Conservation (phyloP, 2,329 filamentous ascomycete genomes). For the Curvularia lunata region DNA sequence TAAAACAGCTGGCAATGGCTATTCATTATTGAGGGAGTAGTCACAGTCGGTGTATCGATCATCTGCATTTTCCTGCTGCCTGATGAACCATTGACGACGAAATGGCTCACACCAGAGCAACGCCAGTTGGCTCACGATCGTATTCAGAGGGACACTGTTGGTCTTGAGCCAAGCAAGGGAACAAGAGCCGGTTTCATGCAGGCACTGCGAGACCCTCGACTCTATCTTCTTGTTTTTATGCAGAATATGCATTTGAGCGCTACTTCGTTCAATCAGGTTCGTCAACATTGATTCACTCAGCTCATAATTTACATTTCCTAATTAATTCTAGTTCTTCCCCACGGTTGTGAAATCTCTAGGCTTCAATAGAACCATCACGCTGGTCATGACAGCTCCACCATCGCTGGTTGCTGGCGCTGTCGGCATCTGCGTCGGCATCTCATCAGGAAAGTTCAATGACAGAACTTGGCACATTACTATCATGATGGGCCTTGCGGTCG, state of each 20-base stretch:
- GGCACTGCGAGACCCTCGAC: conserved; percentile 58
- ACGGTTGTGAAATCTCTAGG: conserved; percentile 59
- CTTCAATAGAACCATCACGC: conserved; percentile 58
- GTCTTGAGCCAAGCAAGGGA: conserved; percentile 48
- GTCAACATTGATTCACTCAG: background rate
- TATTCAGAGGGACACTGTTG: conserved; percentile 53
- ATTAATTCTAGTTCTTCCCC: conserved; percentile 45
- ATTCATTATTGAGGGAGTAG: conserved; percentile 8
- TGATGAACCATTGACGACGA: conserved; percentile 43
- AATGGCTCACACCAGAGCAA: conserved; percentile 54
- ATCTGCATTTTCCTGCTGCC: conserved; percentile 36
- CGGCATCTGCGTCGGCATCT: conserved; percentile 40
- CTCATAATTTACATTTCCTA: background rate
- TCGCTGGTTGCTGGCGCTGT: conserved; percentile 23
- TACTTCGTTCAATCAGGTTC: conserved; percentile 54
- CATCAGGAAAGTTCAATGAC: conserved; percentile 50
- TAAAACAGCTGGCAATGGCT: conserved; percentile 34
- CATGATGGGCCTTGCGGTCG: conserved; percentile 45
- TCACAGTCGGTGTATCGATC: conserved; percentile 6
- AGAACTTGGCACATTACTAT: conserved; percentile 51
- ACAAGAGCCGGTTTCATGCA: conserved; percentile 56
- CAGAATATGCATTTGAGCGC: conserved; percentile 61
- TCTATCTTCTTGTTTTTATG: conserved; percentile 63
- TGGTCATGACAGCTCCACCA: conserved; percentile 54
- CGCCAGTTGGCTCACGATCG: conserved; percentile 42